Conservation (phyloP, 306 rosid species). For the Senna siamea region DNA sequence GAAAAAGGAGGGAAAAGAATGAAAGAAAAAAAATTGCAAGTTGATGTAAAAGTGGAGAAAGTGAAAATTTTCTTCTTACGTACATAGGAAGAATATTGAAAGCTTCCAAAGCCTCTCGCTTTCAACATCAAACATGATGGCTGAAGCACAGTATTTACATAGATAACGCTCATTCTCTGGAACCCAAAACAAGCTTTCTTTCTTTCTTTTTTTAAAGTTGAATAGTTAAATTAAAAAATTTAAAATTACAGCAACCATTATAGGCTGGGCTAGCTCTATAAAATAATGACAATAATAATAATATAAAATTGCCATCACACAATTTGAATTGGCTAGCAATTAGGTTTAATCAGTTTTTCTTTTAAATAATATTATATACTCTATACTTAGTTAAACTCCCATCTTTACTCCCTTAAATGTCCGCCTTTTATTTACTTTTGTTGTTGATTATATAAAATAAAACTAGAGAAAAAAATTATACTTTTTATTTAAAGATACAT, state of each 20-base stretch:
- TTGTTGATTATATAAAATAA: too few species aligned
- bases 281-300: neutral
- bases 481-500: too few species aligned
- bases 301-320: neutral
- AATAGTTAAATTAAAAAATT: neutral
- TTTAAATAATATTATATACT: too few species aligned
- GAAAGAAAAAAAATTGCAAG: constrained; percentile 1
- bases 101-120: constrained; percentile 22
- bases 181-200: neutral
- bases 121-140: constrained; percentile 31
- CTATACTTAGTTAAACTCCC: too few species aligned
- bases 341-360: neutral
- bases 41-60: constrained; percentile 25
- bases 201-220: too few species aligned
- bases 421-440: too few species aligned
- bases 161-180: constrained; percentile 11
- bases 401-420: too few species aligned
- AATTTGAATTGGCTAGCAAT: neutral
- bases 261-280: constrained; percentile 1
- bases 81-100: neutral
- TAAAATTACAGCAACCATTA: neutral
- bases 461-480: neutral
- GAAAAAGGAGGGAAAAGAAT: neutral
- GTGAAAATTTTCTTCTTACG: constrained; percentile 3
- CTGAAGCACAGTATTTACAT: constrained; percentile 15